phyloP scores from a whole-genome alignment of 192 early-diverging fungal genomes.

The Geranomyces michiganensis region DNA sequence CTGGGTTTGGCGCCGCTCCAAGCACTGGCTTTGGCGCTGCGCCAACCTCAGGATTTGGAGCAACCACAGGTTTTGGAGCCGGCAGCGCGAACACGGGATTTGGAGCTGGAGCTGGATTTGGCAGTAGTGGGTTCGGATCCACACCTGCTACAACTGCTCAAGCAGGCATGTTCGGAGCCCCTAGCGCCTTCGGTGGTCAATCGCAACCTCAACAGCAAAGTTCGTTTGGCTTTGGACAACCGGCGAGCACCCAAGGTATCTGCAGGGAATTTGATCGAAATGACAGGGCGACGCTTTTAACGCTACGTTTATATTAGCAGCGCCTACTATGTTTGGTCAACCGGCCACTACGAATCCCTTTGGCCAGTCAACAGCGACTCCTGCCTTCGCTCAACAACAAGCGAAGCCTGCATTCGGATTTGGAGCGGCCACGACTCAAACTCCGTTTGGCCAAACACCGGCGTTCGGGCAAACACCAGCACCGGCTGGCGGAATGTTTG shows the following conservation, averaged over 20 bases:
- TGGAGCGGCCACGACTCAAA: conserved; percentile 14
- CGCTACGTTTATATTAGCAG: not conserved
- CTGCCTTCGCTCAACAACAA: conserved; percentile 20
- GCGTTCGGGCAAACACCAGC: too few relatives aligned
- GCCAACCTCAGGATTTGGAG: conserved; percentile 21
- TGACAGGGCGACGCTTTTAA: too few relatives aligned
- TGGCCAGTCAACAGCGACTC: conserved; percentile 8
- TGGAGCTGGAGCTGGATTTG: conserved; percentile 28
- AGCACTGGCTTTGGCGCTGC: conserved; percentile 30
- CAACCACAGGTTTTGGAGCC: not conserved
- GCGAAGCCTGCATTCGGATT: conserved; percentile 36
- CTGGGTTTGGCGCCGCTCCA: not conserved
- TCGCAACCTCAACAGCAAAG: not conserved
- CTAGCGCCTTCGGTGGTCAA: not conserved
- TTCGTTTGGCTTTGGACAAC: conserved; percentile 4
- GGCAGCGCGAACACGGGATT: conserved; percentile 24
- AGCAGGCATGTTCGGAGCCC: conserved; percentile 24
- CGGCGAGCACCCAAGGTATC: not conserved
- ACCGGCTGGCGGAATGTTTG: not conserved
- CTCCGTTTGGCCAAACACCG: not conserved
- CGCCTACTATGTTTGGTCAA: conserved; percentile 11
- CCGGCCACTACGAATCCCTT: conserved; percentile 2
- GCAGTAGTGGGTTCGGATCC: conserved; percentile 6
- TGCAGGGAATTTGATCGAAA: not conserved
- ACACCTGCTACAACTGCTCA: conserved; percentile 17